Percentiles rank a stretch among this genome's conserved stretches.
Evolutionary conservation across 2,329 filamentous ascomycete species (phyloP).

Genomic region (Sporothrix euskadiensis): DNA sequence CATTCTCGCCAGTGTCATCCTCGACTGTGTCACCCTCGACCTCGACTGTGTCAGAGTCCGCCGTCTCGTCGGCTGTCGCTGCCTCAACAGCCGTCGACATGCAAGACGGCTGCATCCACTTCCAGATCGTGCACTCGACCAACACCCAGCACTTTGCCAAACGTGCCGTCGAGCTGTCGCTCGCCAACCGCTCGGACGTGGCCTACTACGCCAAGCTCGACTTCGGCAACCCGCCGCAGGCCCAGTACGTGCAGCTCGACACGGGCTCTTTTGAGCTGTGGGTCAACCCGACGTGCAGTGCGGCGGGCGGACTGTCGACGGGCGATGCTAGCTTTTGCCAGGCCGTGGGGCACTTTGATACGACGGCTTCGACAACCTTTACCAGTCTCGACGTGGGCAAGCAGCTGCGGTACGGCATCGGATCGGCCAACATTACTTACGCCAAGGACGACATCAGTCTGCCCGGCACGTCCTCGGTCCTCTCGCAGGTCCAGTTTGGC

Average conservation of each 20-base stretch:
- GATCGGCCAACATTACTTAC: conserved; percentile 53
- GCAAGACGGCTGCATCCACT: conserved; percentile 42
- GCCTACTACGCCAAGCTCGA: conserved; percentile 55
- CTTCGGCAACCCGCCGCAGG: conserved; percentile 56
- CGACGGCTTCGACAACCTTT: conserved; percentile 32
- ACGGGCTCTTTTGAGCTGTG: conserved; percentile 63
- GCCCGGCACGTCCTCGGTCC: conserved; percentile 43
- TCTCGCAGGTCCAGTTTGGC: conserved; percentile 63
- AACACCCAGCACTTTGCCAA: conserved; percentile 45
- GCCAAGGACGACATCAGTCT: conserved; percentile 50
- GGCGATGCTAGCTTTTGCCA: conserved; percentile 23
- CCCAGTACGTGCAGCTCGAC: conserved; percentile 57
- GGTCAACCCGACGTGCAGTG: conserved; percentile 41
- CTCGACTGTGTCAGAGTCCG: neutral
- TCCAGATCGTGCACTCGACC: conserved; percentile 48
- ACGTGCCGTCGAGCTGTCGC: conserved; percentile 47
- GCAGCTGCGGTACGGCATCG: conserved; percentile 54
- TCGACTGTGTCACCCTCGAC: neutral
- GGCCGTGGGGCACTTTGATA: conserved; percentile 48
- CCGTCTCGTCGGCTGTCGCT: neutral
- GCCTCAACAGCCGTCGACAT: neutral
- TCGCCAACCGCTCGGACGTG: conserved; percentile 55
- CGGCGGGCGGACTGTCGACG: conserved; percentile 14
- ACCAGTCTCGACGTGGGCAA: conserved; percentile 39
- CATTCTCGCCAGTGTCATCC: neutral